Evolutionary conservation across 306 rosid species (phyloP), one percentile per base, ranked within the genome.

Genomic region (Luffa acutangula): DNA sequence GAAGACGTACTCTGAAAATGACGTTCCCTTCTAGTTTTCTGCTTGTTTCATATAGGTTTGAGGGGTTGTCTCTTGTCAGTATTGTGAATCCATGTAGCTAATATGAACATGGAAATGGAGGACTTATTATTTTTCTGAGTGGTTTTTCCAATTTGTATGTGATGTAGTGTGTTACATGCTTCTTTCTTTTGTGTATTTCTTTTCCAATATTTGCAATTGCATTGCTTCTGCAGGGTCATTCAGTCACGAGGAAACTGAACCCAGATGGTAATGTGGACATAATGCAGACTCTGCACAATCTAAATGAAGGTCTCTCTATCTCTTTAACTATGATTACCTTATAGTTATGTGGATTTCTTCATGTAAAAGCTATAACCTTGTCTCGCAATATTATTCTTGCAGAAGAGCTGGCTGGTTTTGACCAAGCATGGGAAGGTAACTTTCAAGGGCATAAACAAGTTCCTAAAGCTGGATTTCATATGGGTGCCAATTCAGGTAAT

Each of bases 351-450:
- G 17, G 18, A 58, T 69, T 76, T 59, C 49, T 20, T 71, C 20
- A 21, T 25, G 57, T 46, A 12, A 3, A 46, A 46, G 41, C 58
- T 45, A 70, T n/a, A 4, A 71, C 37, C 2, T 64, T 25, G 17
- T 46, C 11, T 25, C 18, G 15, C 41, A 51, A 43, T 53, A 10
- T 52, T 18, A 17, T 74, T 80, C 52, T 62, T 53, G 45, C 88
- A 92, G 98, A 88, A 57, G 97, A 92, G 79, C 93, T 95, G 79
- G 76, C 84, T 72, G 85, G 90, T 56, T 95, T 95, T 63, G 98
- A 92, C 83, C 89, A 82, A 77, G 81, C 90, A 14, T 95, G 98
- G 98, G 85, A 86, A 67, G 86, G 81, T 77, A 92, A 89, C 54
- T 82, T 77, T 73, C 78, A 74, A 66, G 87, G 83, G 43, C 69